Evolutionary conservation across 768 basidiomycete species (phyloP).

Genomic region (Kwoniella dendrophila): DNA sequence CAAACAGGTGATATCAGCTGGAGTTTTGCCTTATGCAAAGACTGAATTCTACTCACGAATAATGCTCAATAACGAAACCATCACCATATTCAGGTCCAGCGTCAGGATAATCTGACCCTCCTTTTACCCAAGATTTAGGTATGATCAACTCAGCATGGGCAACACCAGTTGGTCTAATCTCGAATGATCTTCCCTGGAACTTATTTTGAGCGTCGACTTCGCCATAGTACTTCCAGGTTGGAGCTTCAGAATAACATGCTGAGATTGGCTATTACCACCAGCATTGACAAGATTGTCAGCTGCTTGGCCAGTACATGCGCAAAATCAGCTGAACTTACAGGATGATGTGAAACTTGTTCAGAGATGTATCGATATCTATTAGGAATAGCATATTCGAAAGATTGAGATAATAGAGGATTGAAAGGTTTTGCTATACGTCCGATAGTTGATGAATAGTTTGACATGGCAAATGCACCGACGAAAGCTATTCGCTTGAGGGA

Average conservation of each 20-base stretch:
- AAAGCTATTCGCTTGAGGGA: constrained; percentile 82
- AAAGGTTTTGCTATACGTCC: constrained; percentile 97
- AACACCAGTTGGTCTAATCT: constrained; percentile 92
- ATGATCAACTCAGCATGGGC: constrained; percentile 83
- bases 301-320: neutral
- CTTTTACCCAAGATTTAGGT: constrained; percentile 65
- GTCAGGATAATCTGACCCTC: constrained; percentile 51
- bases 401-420: constrained; percentile 94
- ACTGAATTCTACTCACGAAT: constrained; percentile 54
- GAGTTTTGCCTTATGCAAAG: too few species aligned
- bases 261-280: constrained; percentile 70
- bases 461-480: constrained; percentile 94
- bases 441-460: constrained; percentile 94
- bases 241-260: constrained; percentile 91
- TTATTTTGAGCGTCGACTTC: constrained; percentile 96
- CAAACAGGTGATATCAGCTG: constrained; percentile 12
- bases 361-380: constrained; percentile 89
- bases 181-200: constrained; percentile 94
- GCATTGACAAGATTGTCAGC: neutral
- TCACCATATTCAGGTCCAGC: constrained; percentile 44
- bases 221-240: constrained; percentile 85
- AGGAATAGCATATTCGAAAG: constrained; percentile 90
- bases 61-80: constrained; percentile 77
- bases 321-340: constrained; percentile 53
- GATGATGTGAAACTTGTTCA: constrained; percentile 97